Evolutionary conservation across 2,329 filamentous ascomycete genomes (phyloP).

Genomic region (Monosporascus sp.): DNA sequence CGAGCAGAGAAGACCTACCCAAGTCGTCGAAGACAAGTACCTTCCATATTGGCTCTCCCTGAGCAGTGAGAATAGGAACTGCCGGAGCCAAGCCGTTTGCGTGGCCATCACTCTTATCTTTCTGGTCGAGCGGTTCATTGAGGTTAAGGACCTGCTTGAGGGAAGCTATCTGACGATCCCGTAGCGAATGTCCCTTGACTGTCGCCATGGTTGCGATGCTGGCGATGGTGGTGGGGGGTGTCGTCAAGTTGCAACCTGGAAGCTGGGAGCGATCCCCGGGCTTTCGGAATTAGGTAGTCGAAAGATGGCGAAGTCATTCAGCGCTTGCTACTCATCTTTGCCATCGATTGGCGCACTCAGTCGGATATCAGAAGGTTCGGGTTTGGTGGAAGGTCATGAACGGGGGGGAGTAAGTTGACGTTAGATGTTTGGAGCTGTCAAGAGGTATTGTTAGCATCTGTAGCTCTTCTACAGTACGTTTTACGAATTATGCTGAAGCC

Average conservation of each 20-base stretch:
- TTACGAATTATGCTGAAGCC: no score
- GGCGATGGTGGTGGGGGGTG: no score
- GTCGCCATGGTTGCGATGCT: slow-evolving; percentile 13
- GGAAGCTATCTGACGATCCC: slow-evolving; percentile 51
- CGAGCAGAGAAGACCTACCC: slow-evolving; percentile 26
- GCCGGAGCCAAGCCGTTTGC: slow-evolving; percentile 62
- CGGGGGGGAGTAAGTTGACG: neutral
- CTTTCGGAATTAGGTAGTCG: neutral
- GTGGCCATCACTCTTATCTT: slow-evolving; percentile 56
- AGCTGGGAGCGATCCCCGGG: no score
- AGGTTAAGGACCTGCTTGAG: slow-evolving; percentile 95
- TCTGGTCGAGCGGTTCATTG: slow-evolving; percentile 64
- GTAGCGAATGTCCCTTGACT: slow-evolving; percentile 18
- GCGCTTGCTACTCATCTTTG: neutral
- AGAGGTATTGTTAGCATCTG: no score
- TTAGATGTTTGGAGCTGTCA: neutral
- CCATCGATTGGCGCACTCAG: neutral
- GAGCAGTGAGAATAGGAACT: slow-evolving; percentile 75
- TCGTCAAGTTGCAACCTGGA: no score
- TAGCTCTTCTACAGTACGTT: no score
- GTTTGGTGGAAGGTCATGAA: neutral
- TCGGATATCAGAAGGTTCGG: neutral
- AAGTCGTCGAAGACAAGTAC: slow-evolving; percentile 90
- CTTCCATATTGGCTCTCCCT: slow-evolving; percentile 96
- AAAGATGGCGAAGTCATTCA: neutral